Evolutionary conservation across 371 early-diverging fungal species (phyloP), one percentile per base, ranked within the genome.

Genomic region (Amoeboaphelidium protococcarum): DNA sequence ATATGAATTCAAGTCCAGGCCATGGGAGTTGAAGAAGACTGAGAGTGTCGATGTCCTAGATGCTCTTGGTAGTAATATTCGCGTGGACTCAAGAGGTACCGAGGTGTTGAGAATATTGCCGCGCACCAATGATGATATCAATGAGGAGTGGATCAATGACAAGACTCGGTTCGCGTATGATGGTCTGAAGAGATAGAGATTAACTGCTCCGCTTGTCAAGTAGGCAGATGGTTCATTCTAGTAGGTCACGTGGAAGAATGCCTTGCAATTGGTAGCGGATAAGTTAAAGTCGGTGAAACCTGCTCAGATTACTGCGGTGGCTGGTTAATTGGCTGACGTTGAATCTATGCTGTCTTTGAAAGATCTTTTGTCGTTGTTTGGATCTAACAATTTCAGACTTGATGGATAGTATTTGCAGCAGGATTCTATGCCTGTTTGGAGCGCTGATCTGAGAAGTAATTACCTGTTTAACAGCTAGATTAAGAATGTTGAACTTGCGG

Each of bases 71-170:
- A 74, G 74, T 61, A 88, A 78, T 72, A 89, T 94, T 61, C 79
- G 91, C 50, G 71, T 94, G 45, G 95, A 94, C 61, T 80, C 90
- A n/a, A 82, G 91, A 47, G 95, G 95, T 55, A 67, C 79, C 46
- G 91, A 94, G 60, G 89, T 94, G 23, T 80, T 94, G 84, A 79
- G 95, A 53, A 73, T 94, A 27, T 61, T 90, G 26, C 95, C 95
- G 25, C 75, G 87, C 40, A 62, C 84, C 58, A 91, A 91, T 65
- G 95, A 94, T 52, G 89, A 82, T 26, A 68, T 94, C 55, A 94
- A 94, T 66, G 87, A 87, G 60, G 95, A 94, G 69, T 94, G 95
- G 95, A 85, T 94, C 47, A 82, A 83, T 12, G 95, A 94, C 69
- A 91, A 90, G 72, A 87, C 90, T 40, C 78, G 95, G 47, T 89